phyloP scores from a whole-genome alignment of 768 basidiomycete genomes.

The Coprinopsis cinerea region DNA sequence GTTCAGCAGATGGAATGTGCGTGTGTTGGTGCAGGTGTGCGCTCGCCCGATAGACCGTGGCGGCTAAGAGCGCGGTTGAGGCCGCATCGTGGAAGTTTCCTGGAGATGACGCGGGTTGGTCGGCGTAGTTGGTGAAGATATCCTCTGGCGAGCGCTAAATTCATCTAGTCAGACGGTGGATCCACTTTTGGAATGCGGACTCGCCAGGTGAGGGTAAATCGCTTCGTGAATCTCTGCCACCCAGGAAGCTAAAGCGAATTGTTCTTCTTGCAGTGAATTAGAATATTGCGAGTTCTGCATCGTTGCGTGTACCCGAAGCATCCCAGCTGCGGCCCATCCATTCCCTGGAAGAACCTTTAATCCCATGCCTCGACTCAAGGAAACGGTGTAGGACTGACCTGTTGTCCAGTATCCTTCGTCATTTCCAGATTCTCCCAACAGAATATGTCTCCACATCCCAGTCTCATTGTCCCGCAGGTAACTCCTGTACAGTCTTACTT shows the following conservation, averaged over 20 bases:
- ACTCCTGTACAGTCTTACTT: slow-evolving; percentile 65
- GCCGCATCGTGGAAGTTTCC: slow-evolving; percentile 67
- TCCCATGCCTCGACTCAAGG: background rate
- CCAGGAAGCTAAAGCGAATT: slow-evolving; percentile 58
- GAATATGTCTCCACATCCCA: slow-evolving; percentile 72
- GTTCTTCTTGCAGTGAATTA: slow-evolving; percentile 41
- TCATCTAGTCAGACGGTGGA: background rate
- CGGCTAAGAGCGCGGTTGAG: slow-evolving; percentile 68
- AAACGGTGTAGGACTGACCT: slow-evolving; percentile 32
- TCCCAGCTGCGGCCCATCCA: slow-evolving; percentile 86
- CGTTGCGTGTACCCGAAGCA: slow-evolving; percentile 75
- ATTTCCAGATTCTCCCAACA: slow-evolving; percentile 43
- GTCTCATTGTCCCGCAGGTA: slow-evolving; percentile 49
- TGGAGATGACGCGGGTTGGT: slow-evolving; percentile 30
- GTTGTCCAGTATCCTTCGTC: slow-evolving; percentile 81
- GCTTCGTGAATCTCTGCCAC: slow-evolving; percentile 65
- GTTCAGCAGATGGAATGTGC: slow-evolving; percentile 54
- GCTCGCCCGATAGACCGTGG: slow-evolving; percentile 70
- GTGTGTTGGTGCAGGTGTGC: slow-evolving; percentile 43
- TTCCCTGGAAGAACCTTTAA: slow-evolving; percentile 72
- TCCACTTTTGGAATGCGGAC: slow-evolving; percentile 17
- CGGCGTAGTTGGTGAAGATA: slow-evolving; percentile 71
- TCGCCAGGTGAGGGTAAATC: slow-evolving; percentile 56
- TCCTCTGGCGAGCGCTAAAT: slow-evolving; percentile 36
- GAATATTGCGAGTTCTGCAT: slow-evolving; percentile 58